Percentiles rank a stretch among this genome's conserved stretches.
Conservation (phyloP, 2,329 filamentous ascomycete species). For the Fusarium anguioides region DNA sequence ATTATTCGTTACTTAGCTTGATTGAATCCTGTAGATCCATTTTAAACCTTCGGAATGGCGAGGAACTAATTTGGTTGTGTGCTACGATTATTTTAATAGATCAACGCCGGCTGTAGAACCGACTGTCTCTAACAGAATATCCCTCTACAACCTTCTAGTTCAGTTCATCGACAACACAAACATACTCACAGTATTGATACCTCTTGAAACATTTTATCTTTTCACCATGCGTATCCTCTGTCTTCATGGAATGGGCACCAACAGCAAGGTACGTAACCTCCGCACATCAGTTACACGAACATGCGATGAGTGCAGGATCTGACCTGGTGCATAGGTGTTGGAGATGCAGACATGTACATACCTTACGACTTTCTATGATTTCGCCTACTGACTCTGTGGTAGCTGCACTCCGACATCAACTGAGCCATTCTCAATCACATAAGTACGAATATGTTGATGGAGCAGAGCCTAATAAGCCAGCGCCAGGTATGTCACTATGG, state of each 20-base stretch:
- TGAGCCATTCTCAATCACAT: neutral
- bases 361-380: neutral
- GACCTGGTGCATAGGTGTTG: neutral
- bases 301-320: neutral
- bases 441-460: conserved; percentile 9
- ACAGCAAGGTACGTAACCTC: neutral
- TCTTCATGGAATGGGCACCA: conserved; percentile 10
- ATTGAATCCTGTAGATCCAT: neutral
- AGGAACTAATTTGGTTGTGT: neutral
- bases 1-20: neutral
- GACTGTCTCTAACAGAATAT: neutral
- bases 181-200: too few relatives aligned
- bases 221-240: conserved; percentile 6
- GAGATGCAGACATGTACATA: conserved; percentile 10
- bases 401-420: conserved; percentile 6
- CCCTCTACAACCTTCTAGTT: too few relatives aligned
- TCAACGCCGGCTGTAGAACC: too few relatives aligned
- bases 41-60: too few relatives aligned
- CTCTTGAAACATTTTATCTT: neutral
- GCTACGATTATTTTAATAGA: neutral
- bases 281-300: too few relatives aligned
- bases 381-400: neutral
- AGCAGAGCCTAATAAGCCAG: neutral
- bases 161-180: too few relatives aligned
- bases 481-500: neutral